Percentiles rank a stretch among this genome's conserved stretches.
These are phyloP conservation scores for Aspergillus coremiiformis DNA, from an alignment of 495 filamentous ascomycete genomes.

Conservation along the genomic window DNA sequence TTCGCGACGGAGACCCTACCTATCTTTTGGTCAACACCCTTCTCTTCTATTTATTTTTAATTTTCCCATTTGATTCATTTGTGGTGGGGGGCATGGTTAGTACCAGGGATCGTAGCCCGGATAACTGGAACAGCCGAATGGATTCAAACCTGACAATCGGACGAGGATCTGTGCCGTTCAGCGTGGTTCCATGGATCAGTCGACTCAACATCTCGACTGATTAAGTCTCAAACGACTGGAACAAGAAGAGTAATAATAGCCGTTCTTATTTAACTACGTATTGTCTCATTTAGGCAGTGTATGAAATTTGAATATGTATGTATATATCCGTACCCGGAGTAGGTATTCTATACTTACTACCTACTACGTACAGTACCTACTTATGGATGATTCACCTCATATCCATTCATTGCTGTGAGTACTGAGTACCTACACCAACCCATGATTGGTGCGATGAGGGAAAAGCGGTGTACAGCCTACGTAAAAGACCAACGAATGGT, in stretches of 20 bases:
- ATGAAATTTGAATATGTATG: too few species aligned
- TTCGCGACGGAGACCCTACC: not conserved
- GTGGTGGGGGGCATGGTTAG: not conserved
- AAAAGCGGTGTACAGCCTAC: constrained; percentile 12
- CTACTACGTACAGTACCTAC: not conserved
- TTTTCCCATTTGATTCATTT: constrained; percentile 1
- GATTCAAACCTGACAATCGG: not conserved
- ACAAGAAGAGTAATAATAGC: not conserved
- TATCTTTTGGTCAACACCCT: too few species aligned
- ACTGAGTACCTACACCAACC: too few species aligned
- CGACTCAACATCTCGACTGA: constrained; percentile 1
- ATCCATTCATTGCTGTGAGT: not conserved
- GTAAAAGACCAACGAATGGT: not conserved
- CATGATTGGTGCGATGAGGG: constrained; percentile 7
- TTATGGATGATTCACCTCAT: not conserved
- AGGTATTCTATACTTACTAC: too few species aligned
- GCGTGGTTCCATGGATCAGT: constrained; percentile 4
- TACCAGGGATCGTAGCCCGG: constrained; percentile 1
- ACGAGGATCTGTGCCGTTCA: not conserved
- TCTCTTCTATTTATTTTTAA: too few species aligned
- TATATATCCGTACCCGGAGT: too few species aligned
- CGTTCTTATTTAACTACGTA: not conserved
- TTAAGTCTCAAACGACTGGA: not conserved
- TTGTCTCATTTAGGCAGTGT: not conserved
- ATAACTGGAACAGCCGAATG: not conserved